Evolutionary conservation across 441 rosid genomes (phyloP), one percentile per base, ranked within the genome.

Genomic region (Gossypium schwendimanii): DNA sequence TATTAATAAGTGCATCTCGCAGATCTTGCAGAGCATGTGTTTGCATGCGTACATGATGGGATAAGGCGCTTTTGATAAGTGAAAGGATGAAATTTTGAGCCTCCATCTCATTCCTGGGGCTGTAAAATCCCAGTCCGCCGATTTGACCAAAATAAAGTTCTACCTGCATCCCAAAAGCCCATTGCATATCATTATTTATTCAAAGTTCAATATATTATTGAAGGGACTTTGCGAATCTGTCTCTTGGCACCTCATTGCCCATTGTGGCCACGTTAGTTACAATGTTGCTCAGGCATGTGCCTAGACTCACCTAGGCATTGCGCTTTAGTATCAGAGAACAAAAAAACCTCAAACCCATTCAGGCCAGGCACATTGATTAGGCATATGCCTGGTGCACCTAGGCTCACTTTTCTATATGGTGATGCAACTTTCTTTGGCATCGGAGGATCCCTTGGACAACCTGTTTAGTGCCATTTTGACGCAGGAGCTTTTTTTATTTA

Each of bases 121-220:
- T 89, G 75, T 80, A 87, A 63, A 71, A 75, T 78, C 87, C 91
- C 49, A 70, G n/a, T 28, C 85, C 82, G 77, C 60, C 84, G 73
- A 58, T 79, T 70, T 83, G 87, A 11, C 86, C 82, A 81, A 94
- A 94, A 74, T 92, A 94, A 69, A 94, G 87, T 72, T 94, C 98
- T 73, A 85, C 92, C 99, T 94, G 86, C 85, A 85, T 41, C 50
- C 52, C 75, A 78, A 54, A 24, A 72, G 81, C 11, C 74, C 55
- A 69, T 73, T 14, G 61, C 60, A 23, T 70, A 69, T 60, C 20
- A 66, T 44, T 50, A 58, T 17, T 47, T 39, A 69, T 57, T 9
- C 3, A 50, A 8, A 26, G 47, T 28, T 68, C 59, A 50, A 67
- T 2, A 15, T 7, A 67, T 58, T 47, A 7, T 52, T 68, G 28